phyloP scores from a whole-genome alignment of 2,329 filamentous ascomycete genomes.

The Cytospora paraplurivora region DNA sequence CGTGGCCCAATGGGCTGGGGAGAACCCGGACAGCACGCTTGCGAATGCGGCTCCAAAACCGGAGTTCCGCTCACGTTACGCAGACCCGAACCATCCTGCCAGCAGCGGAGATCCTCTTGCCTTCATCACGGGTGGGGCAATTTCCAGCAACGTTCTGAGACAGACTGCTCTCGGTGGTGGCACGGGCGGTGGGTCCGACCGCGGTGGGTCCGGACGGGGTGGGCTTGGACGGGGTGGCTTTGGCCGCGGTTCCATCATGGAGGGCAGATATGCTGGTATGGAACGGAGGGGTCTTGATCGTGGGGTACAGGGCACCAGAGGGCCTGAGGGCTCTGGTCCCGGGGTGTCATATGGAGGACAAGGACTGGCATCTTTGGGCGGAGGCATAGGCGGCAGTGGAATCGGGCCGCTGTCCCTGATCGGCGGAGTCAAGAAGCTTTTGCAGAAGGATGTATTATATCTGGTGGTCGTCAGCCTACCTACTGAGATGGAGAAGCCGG shows the following conservation, averaged over 20 bases:
- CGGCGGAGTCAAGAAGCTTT: constrained; percentile 26
- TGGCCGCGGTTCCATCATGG: constrained; percentile 4
- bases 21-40: constrained; percentile 27
- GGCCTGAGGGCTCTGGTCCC: not conserved
- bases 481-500: constrained; percentile 17
- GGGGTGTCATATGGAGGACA: not conserved
- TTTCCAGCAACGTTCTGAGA: not conserved
- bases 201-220: constrained; percentile 1
- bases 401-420: constrained; percentile 15
- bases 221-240: constrained; percentile 2
- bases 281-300: not conserved
- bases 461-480: constrained; percentile 28
- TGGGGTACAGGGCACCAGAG: not conserved
- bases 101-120: constrained; percentile 34
- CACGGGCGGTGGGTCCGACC: not conserved
- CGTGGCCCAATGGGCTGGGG: constrained; percentile 31
- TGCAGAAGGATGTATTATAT: constrained; percentile 29
- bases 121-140: constrained; percentile 32
- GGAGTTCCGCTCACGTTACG: constrained; percentile 35
- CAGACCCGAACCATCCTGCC: constrained; percentile 35
- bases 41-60: constrained; percentile 32
- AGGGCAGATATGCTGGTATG: not conserved
- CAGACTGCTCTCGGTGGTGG: not conserved
- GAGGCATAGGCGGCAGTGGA: not conserved
- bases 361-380: not conserved